Evolutionary conservation across 2,329 filamentous ascomycete genomes (phyloP).

Genomic region (Cordyceps fumosorosea): DNA sequence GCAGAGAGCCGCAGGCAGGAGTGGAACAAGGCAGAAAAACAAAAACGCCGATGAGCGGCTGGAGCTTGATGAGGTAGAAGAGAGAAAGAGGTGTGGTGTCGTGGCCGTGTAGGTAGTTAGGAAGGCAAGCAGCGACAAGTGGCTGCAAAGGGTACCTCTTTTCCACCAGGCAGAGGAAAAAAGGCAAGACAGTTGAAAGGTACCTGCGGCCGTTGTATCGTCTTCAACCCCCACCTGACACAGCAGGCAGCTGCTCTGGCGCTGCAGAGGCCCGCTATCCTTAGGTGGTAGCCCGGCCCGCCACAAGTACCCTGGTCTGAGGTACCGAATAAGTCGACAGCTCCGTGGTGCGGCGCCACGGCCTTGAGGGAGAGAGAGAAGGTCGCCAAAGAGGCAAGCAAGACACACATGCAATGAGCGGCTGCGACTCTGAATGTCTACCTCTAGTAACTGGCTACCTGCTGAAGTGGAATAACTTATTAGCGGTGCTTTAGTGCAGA

Average conservation of each 20-base stretch:
- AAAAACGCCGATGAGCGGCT: neutral
- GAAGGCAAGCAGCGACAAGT: neutral
- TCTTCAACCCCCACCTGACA: neutral
- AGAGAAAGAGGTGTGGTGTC: slow-evolving; percentile 1
- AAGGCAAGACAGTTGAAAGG: slow-evolving; percentile 1
- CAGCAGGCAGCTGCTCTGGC: neutral
- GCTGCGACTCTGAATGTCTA: neutral
- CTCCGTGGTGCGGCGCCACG: neutral
- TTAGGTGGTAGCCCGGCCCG: neutral
- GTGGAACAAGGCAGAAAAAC: neutral
- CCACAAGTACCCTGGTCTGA: neutral
- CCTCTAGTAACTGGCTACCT: neutral
- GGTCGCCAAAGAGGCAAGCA: neutral
- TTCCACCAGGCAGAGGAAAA: neutral
- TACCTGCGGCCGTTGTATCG: slow-evolving; percentile 4
- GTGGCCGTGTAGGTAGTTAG: slow-evolving; percentile 3
- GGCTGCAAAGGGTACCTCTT: slow-evolving; percentile 1
- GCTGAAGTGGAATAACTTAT: neutral
- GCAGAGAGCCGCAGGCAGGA: neutral
- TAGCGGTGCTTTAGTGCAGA: neutral
- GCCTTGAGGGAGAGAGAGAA: neutral
- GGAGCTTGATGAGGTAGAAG: slow-evolving; percentile 5
- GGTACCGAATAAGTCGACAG: slow-evolving; percentile 1
- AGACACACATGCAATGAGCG: neutral
- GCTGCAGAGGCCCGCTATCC: neutral